A percentile compares a stretch with the other conserved stretches of the same genome.
These are phyloP conservation scores for Kluyveromyces aestuarii DNA, from an alignment of 805 yeast species.

Conservation along the genomic window DNA sequence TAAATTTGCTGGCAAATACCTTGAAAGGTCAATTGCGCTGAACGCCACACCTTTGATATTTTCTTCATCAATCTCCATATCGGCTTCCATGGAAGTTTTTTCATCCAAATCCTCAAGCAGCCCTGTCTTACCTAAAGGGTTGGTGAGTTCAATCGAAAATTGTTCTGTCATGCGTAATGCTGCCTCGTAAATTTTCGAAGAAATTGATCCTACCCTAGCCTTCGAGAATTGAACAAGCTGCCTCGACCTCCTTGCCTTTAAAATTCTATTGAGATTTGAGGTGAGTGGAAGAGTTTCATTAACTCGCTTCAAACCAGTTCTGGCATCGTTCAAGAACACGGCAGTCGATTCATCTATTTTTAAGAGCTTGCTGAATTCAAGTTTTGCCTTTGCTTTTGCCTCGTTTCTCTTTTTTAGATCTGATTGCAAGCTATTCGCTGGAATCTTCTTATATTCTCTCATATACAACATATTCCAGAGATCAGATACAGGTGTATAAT, in stretches of 20 bases:
- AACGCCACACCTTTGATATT: slow-evolving; percentile 28
- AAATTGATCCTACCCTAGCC: slow-evolving; percentile 59
- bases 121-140: slow-evolving; percentile 40
- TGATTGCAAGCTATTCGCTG: slow-evolving; percentile 34
- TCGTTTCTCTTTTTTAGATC: slow-evolving; percentile 50
- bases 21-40: slow-evolving; percentile 36
- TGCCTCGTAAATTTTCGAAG: slow-evolving; percentile 54
- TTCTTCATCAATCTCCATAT: slow-evolving; percentile 25
- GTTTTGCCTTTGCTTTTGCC: slow-evolving; percentile 44
- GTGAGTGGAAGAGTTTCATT: slow-evolving; percentile 44
- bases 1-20: slow-evolving; percentile 32
- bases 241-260: slow-evolving; percentile 54
- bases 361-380: slow-evolving; percentile 30
- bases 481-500: slow-evolving; percentile 30
- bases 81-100: slow-evolving; percentile 19
- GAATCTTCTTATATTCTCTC: slow-evolving; percentile 31
- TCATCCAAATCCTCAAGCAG: slow-evolving; percentile 42
- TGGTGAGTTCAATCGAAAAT: slow-evolving; percentile 34
- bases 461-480: slow-evolving; percentile 34
- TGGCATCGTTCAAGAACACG: slow-evolving; percentile 23
- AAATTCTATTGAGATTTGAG: slow-evolving; percentile 56
- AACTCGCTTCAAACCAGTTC: slow-evolving; percentile 34
- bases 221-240: slow-evolving; percentile 55
- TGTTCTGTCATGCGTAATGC: slow-evolving; percentile 53
- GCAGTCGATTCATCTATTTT: slow-evolving; percentile 17